These are phyloP conservation scores for Trichaptum fuscoviolaceum DNA, from an alignment of 768 basidiomycete species.

Conservation along the genomic window DNA sequence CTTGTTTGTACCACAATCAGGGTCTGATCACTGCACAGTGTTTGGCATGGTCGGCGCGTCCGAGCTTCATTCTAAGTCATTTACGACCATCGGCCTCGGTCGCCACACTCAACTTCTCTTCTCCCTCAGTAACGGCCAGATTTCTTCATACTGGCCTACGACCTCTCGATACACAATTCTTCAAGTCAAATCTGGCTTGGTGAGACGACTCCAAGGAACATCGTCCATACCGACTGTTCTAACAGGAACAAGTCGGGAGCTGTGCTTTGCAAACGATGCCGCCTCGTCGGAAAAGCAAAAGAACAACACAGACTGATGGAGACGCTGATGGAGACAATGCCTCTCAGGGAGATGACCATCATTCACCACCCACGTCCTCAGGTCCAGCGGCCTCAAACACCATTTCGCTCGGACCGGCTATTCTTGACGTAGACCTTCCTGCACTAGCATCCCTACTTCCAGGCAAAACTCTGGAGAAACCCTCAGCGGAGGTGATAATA, in stretches of 20 bases:
- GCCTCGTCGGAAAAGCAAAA: constrained; percentile 3
- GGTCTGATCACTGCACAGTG: neutral
- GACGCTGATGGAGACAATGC: constrained; percentile 1
- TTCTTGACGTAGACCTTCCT: constrained; percentile 64
- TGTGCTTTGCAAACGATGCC: neutral
- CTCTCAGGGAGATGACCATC: neutral
- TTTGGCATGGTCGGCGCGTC: neutral
- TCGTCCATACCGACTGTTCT: neutral
- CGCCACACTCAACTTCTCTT: neutral
- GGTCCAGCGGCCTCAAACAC: neutral
- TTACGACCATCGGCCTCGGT: neutral
- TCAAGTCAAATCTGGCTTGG: neutral
- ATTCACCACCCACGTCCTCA: neutral
- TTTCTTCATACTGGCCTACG: neutral
- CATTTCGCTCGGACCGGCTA: constrained; percentile 19
- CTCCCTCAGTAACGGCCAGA: neutral
- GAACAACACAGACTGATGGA: neutral
- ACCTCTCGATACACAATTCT: neutral
- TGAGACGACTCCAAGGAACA: neutral
- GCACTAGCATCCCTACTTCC: constrained; percentile 56
- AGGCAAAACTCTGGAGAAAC: constrained; percentile 48
- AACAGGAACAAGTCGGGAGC: neutral
- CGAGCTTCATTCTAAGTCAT: neutral
- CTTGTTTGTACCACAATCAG: neutral
- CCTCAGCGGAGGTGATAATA: constrained; percentile 55